Evolutionary conservation across 2,329 filamentous ascomycete genomes (phyloP).

Genomic region (Fusarium vanettenii): DNA sequence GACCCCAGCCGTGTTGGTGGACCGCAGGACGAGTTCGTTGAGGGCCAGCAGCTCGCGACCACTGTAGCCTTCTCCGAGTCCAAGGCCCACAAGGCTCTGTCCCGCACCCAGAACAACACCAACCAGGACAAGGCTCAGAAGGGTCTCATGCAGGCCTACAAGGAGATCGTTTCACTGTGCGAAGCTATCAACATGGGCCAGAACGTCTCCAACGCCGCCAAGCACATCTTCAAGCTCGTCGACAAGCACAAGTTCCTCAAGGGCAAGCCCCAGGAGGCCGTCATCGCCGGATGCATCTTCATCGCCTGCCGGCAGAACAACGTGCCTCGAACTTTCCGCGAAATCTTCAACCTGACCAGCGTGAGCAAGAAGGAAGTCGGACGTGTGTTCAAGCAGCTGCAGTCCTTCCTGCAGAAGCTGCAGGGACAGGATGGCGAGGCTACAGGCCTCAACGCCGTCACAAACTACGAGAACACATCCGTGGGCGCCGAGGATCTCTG

Average conservation of each 20-base stretch:
- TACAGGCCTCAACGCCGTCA: slow-evolving; percentile 65
- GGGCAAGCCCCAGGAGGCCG: slow-evolving; percentile 91
- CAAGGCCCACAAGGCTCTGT: slow-evolving; percentile 77
- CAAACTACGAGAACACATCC: slow-evolving; percentile 79
- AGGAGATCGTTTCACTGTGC: slow-evolving; percentile 88
- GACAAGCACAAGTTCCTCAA: slow-evolving; percentile 95
- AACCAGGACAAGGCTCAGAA: slow-evolving; percentile 87
- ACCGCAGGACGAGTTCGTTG: slow-evolving; percentile 87
- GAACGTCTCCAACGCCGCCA: slow-evolving; percentile 87
- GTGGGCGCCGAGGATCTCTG: slow-evolving; percentile 88
- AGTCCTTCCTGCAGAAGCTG: slow-evolving; percentile 84
- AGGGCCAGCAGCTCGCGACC: slow-evolving; percentile 90
- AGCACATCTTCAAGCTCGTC: slow-evolving; percentile 94
- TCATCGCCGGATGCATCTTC: slow-evolving; percentile 97
- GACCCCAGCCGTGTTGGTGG: slow-evolving; percentile 99
- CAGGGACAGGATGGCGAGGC: slow-evolving; percentile 67
- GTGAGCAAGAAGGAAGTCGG: slow-evolving; percentile 98
- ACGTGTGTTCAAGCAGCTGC: slow-evolving; percentile 91
- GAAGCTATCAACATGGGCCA: slow-evolving; percentile 86
- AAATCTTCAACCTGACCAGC: slow-evolving; percentile 92
- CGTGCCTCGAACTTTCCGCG: slow-evolving; percentile 89
- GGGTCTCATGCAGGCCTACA: slow-evolving; percentile 83
- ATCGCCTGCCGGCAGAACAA: slow-evolving; percentile 93
- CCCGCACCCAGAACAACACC: slow-evolving; percentile 88
- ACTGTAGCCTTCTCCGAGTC: slow-evolving; percentile 86